Conservation (phyloP, 2,329 filamentous ascomycete species). For the Plenodomus lindquistii region DNA sequence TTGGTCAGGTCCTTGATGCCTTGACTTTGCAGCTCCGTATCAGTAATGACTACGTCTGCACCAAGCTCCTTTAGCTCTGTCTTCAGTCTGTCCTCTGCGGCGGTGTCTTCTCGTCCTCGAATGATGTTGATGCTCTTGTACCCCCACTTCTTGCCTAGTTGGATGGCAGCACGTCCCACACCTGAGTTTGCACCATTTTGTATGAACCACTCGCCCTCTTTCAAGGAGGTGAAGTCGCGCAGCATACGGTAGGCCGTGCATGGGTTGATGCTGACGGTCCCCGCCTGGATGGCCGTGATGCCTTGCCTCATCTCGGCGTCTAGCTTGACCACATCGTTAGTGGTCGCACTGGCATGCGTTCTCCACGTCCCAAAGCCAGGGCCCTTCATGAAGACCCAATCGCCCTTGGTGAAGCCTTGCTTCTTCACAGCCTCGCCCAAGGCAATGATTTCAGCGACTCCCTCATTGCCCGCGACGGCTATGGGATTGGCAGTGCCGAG, state of each 20-base stretch:
- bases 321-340: constrained; percentile 68
- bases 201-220: constrained; percentile 88
- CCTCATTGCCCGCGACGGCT: constrained; percentile 87
- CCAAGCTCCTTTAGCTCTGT: constrained; percentile 64
- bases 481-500: constrained; percentile 78
- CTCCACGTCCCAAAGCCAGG: constrained; percentile 93
- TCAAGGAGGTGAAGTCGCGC: constrained; percentile 70
- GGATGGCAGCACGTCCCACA: constrained; percentile 88
- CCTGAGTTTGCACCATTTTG: constrained; percentile 97
- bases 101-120: constrained; percentile 72
- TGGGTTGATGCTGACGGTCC: constrained; percentile 89
- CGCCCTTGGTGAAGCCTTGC: constrained; percentile 67
- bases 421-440: constrained; percentile 63
- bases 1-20: constrained; percentile 66
- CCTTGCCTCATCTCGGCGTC: constrained; percentile 70
- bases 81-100: constrained; percentile 68
- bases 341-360: constrained; percentile 76
- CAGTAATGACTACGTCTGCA: constrained; percentile 65
- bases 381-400: constrained; percentile 89
- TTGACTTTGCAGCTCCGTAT: constrained; percentile 62
- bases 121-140: constrained; percentile 89
- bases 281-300: constrained; percentile 75
- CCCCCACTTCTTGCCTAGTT: constrained; percentile 84
- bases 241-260: constrained; percentile 95
- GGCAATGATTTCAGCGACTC: constrained; percentile 84